Base-by-base conservation (phyloP, 2,329 filamentous ascomycete genomes). In the Claviceps fusiformis region DNA sequence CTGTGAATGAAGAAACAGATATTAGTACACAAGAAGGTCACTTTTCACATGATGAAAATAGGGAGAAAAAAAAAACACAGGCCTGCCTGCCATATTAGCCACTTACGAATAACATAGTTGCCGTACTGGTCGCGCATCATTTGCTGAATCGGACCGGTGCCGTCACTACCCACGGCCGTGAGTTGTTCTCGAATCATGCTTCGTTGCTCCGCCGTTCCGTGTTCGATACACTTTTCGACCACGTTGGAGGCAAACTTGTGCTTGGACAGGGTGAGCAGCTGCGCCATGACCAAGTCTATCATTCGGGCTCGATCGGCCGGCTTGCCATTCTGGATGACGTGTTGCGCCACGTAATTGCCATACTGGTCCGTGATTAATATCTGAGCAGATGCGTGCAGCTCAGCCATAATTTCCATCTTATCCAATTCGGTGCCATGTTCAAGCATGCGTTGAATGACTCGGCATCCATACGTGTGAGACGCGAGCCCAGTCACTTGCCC, bases 231-330 rank as follows among this genome's bases (percentile, higher is more conserved):
- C 70, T 89, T 92, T 70, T 98, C 93, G 0, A 98, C 92, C 3
- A 98, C 92, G 63, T 98, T 97, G 64, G 91, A 96, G 0, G 93
- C 92, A 64, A 89, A 95, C 68, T 98, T 98, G 73, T 97, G 89
- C 74, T 90, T 95, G 31, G 90, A 95, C 62, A 89, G 84, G 1
- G 74, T 72, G 44, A 95, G 70, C 2, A 95, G 74, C 56, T 89
- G 81, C 13, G 76, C 75, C 60, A 85, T 83, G 59, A 97, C 85
- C 50, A 89, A 74, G 31, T 77, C 71, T 55, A 95, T 86, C 63
- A 96, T 85, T 62, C 77, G 81, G 15, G 77, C 76, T 24, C 84
- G 81, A 63, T 96, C 89, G 55, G 85, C 81, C 4, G 80, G 76
- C 53, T 83, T 78, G 29, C 91, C 91, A 59, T 89, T 82, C 57